phyloP scores from a whole-genome alignment of 352 stramenopile genomes.

The Globisporangium radiosum region DNA sequence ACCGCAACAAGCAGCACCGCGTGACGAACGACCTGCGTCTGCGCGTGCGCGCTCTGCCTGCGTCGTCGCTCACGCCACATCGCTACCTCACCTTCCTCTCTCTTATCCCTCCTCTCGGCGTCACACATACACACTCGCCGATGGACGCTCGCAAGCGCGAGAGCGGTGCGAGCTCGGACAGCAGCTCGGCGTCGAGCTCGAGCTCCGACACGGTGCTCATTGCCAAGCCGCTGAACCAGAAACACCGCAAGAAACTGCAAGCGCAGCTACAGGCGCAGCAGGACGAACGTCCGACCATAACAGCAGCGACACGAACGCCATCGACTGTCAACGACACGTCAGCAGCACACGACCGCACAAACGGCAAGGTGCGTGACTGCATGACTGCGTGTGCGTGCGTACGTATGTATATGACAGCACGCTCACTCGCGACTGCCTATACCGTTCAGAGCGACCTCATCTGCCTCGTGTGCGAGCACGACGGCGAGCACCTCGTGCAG shows the following conservation, averaged over 20 bases:
- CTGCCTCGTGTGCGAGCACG: slow-evolving; percentile 61
- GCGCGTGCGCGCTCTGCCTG: too few relatives aligned
- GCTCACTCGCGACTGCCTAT: neutral
- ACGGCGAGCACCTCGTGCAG: slow-evolving; percentile 32
- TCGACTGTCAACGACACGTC: neutral
- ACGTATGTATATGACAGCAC: neutral
- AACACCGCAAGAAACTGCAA: slow-evolving; percentile 52
- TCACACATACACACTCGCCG: neutral
- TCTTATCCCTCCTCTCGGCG: neutral
- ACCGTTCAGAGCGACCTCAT: slow-evolving; percentile 40
- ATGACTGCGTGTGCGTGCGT: neutral
- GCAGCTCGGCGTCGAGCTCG: slow-evolving; percentile 50
- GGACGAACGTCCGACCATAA: neutral
- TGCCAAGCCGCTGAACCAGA: slow-evolving; percentile 55
- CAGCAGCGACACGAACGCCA: neutral
- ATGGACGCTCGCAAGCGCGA: slow-evolving; percentile 2
- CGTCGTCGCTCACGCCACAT: too few relatives aligned
- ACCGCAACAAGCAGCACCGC: too few relatives aligned
- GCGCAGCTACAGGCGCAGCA: slow-evolving; percentile 35
- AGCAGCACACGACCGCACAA: neutral
- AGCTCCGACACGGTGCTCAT: slow-evolving; percentile 76
- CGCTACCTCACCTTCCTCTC: too few relatives aligned
- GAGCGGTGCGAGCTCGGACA: slow-evolving; percentile 30
- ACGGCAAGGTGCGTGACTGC: neutral
- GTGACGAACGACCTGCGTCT: too few relatives aligned